phyloP scores from a whole-genome alignment of 257 asterid species.

The Nicotiana tomentosiformis region DNA sequence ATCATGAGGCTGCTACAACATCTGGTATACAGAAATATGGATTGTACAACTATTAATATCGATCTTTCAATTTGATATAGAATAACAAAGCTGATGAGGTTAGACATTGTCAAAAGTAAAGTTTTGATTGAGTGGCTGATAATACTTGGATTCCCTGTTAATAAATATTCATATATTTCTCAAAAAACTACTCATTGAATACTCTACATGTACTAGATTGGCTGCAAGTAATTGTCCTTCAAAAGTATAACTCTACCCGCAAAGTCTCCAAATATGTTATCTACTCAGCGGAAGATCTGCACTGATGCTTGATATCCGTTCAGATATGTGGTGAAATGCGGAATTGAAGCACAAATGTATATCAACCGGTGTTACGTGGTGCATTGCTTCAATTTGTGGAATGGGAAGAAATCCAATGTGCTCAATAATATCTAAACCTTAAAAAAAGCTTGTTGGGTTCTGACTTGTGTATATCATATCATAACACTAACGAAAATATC shows the following conservation, averaged over 20 bases:
- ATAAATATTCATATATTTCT: not conserved
- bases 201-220: not conserved
- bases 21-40: not conserved
- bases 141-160: not conserved
- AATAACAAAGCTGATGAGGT: not conserved
- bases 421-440: not conserved
- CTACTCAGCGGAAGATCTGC: not conserved
- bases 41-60: not conserved
- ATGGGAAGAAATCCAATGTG: not conserved
- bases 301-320: not conserved
- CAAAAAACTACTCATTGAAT: not conserved
- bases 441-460: not conserved
- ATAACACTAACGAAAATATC: not conserved
- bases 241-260: not conserved
- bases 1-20: not conserved
- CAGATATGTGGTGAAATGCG: not conserved
- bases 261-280: not conserved
- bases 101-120: not conserved
- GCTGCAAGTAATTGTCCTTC: not conserved
- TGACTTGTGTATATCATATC: not conserved
- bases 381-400: not conserved
- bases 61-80: not conserved
- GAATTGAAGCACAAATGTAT: not conserved
- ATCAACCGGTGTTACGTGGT: not conserved
- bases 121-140: not conserved